Conservation (phyloP, 345 rosid genomes). For the Noccaea bulbosa region DNA sequence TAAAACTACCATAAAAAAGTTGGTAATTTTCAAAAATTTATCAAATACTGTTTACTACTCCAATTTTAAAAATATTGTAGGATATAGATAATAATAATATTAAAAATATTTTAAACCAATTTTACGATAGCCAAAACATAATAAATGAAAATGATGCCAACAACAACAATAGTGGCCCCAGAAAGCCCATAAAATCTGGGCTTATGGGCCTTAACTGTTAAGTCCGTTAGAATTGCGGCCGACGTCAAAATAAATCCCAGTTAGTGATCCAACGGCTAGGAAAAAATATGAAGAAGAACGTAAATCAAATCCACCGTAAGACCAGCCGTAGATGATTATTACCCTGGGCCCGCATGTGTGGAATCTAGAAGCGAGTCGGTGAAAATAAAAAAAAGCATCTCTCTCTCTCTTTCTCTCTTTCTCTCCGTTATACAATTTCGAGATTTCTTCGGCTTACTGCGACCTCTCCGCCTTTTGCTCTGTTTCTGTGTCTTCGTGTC, state of each 20-base stretch:
- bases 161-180: too few relatives aligned
- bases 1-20: too few relatives aligned
- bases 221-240: too few relatives aligned
- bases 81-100: too few relatives aligned
- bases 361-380: constrained; percentile 24
- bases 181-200: background rate
- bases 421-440: background rate
- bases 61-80: too few relatives aligned
- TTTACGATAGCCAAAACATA: too few relatives aligned
- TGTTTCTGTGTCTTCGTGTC: constrained; percentile 21
- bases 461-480: constrained; percentile 33
- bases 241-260: too few relatives aligned
- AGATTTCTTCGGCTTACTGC: constrained; percentile 22
- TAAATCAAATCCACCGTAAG: background rate
- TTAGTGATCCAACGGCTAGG: constrained; percentile 11
- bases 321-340: background rate
- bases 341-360: background rate
- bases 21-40: too few relatives aligned
- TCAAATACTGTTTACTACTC: too few relatives aligned
- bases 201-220: background rate
- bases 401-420: background rate
- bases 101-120: too few relatives aligned
- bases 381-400: constrained; percentile 22
- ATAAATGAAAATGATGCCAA: too few relatives aligned
- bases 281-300: background rate